Evolutionary conservation across 768 basidiomycete species (phyloP).

Genomic region (Tricholoma flavovirens): DNA sequence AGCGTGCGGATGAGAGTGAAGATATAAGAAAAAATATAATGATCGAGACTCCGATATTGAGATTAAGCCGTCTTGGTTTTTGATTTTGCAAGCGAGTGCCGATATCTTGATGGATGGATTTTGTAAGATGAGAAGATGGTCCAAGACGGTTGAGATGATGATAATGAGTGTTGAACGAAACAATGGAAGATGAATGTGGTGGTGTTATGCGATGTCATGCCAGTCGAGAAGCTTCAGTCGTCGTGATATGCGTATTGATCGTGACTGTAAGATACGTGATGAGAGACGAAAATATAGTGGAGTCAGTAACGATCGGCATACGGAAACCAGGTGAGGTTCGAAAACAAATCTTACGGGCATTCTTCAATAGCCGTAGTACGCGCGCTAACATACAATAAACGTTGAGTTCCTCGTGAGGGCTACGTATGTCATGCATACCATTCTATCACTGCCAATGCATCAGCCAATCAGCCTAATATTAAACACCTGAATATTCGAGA

Average conservation of each 20-base stretch:
- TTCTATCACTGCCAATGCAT: slow-evolving; percentile 29
- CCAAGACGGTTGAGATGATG: slow-evolving; percentile 1
- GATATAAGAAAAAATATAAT: not conserved
- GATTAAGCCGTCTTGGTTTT: not conserved
- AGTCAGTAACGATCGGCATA: not conserved
- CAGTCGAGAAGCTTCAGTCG: not conserved
- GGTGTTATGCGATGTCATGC: not conserved
- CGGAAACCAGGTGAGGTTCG: not conserved
- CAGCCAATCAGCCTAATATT: not conserved
- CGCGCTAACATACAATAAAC: slow-evolving; percentile 26
- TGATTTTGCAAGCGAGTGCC: not conserved
- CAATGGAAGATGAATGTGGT: not conserved
- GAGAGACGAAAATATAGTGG: not conserved
- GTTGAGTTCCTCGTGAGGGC: too few species aligned
- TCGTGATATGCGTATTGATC: not conserved
- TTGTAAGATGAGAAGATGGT: not conserved
- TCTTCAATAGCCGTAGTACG: slow-evolving; percentile 38
- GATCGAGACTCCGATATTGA: not conserved
- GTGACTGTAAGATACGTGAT: not conserved
- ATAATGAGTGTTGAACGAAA: not conserved
- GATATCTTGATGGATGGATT: not conserved
- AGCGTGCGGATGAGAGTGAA: not conserved
- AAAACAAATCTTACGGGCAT: not conserved
- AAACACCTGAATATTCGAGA: not conserved
- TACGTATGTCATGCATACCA: slow-evolving; percentile 21